phyloP scores from a whole-genome alignment of 305 asterid genomes.

The Fraxinus floribunda region DNA sequence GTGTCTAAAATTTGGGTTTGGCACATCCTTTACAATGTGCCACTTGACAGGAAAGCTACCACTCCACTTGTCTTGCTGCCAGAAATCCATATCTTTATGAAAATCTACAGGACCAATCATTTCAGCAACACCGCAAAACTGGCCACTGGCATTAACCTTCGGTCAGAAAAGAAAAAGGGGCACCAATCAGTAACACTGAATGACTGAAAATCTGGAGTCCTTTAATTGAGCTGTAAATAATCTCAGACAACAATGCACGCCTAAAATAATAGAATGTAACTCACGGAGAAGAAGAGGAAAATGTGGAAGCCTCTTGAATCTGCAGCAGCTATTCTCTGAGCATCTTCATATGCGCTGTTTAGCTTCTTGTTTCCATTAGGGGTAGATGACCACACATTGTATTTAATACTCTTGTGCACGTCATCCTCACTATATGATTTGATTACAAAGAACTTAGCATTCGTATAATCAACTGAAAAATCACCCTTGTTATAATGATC shows the following conservation, averaged over 20 bases:
- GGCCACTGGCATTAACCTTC: slow-evolving; percentile 98
- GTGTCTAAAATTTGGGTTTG: slow-evolving; percentile 83
- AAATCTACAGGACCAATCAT: slow-evolving; percentile 92
- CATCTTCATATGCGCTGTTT: slow-evolving; percentile 70
- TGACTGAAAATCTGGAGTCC: not conserved
- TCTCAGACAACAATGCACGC: not conserved
- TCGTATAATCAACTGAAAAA: slow-evolving; percentile 52
- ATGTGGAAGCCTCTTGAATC: slow-evolving; percentile 64
- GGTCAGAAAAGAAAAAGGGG: slow-evolving; percentile 10
- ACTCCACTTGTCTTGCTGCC: slow-evolving; percentile 99
- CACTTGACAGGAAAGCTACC: slow-evolving; percentile 97
- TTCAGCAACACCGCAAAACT: slow-evolving; percentile 95
- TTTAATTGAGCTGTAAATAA: not conserved
- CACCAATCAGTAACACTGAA: not conserved
- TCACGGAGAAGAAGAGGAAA: slow-evolving; percentile 90
- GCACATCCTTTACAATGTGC: slow-evolving; percentile 88
- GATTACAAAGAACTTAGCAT: slow-evolving; percentile 83
- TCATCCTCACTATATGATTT: slow-evolving; percentile 97
- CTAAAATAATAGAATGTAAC: slow-evolving; percentile 24
- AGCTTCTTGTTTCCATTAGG: slow-evolving; percentile 94
- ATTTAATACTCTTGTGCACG: slow-evolving; percentile 92
- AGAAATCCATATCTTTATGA: slow-evolving; percentile 82
- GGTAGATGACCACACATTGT: slow-evolving; percentile 95
- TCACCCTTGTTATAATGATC: slow-evolving; percentile 68
- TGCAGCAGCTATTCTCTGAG: slow-evolving; percentile 59